phyloP scores from a whole-genome alignment of 305 asterid genomes.

The Rubia peregrina region DNA sequence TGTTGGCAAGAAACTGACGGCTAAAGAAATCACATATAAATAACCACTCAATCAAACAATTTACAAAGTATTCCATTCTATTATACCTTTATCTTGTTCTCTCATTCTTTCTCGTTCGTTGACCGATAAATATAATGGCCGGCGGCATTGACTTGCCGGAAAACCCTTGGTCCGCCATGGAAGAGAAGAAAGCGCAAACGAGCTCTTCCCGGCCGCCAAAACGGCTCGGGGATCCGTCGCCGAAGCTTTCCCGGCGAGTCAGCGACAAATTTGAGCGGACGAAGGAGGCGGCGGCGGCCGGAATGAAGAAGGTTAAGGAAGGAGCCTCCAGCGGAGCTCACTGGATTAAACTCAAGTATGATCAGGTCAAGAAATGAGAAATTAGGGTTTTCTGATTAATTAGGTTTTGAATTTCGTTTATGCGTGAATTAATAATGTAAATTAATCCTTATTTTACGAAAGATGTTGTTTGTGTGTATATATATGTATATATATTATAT shows the following conservation, averaged over 20 bases:
- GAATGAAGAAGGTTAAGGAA: slow-evolving; percentile 37
- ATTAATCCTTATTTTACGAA: not conserved
- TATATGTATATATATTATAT: no score
- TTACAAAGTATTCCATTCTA: not conserved
- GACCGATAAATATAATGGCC: not conserved
- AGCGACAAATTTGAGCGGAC: slow-evolving; percentile 41
- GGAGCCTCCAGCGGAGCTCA: slow-evolving; percentile 54
- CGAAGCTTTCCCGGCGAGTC: slow-evolving; percentile 29
- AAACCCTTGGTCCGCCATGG: slow-evolving; percentile 28
- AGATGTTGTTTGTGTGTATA: no score
- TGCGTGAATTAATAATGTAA: not conserved
- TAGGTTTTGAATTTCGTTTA: not conserved
- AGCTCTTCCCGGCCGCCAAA: slow-evolving; percentile 14
- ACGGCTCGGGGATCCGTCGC: slow-evolving; percentile 25
- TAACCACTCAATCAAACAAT: no score
- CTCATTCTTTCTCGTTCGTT: not conserved
- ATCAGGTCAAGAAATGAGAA: slow-evolving; percentile 15
- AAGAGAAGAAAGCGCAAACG: slow-evolving; percentile 4
- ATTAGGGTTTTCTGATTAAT: not conserved
- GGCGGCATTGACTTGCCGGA: slow-evolving; percentile 10
- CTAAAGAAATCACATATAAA: not conserved
- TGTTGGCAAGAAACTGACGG: slow-evolving; percentile 1
- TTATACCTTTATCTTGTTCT: not conserved
- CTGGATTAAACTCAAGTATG: slow-evolving; percentile 62
- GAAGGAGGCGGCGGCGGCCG: slow-evolving; percentile 31